Evolutionary conservation across 305 asterid genomes (phyloP), one percentile per base, ranked within the genome.

Genomic region (Fraxinus ornus): DNA sequence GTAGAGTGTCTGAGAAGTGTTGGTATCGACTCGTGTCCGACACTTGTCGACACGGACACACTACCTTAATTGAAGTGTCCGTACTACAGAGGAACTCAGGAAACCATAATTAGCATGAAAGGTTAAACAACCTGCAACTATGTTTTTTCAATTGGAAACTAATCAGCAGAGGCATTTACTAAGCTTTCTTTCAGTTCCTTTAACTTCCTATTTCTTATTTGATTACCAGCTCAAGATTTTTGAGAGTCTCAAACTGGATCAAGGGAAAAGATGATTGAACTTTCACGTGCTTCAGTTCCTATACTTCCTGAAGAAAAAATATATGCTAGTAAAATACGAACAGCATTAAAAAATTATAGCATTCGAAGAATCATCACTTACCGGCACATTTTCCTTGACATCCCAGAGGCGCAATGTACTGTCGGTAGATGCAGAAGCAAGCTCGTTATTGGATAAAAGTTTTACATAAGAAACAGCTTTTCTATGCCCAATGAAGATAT

Each of bases 391-490:
- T 81, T 89, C 92, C 80, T 88, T 92, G 22, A 95, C 97, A 82
- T 95, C 98, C 98, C 98, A 95, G 75, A 93, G 86, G 78, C 93
- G 93, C 84, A 93, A 83, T 8, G 98, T 91, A 84, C 93, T 92
- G 83, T 95, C 97, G 0, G 97, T 95, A 72, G 98, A 93, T 80
- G 98, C 98, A 85, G 98, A 95, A 75, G 97, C 98, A 82, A 95
- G 97, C 78, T 93, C 98, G 81, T 87, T 84, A 83, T 85, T 81
- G n/a, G 98, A 93, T 68, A 95, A 85, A 89, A 95, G 91, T 44
- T 95, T 93, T 37, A 95, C 98, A 81, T 91, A 91, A 2, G 98
- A 93, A 73, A 95, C 98, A 35, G 97, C 89, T 85, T 95, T 95
- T 81, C 90, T 86, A 75, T 95, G 98, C 79, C 97, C 98, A 79